These are phyloP conservation scores for Paramecium biaurelia DNA, from an alignment of 73 alveolate genomes.

Conservation along the genomic window DNA sequence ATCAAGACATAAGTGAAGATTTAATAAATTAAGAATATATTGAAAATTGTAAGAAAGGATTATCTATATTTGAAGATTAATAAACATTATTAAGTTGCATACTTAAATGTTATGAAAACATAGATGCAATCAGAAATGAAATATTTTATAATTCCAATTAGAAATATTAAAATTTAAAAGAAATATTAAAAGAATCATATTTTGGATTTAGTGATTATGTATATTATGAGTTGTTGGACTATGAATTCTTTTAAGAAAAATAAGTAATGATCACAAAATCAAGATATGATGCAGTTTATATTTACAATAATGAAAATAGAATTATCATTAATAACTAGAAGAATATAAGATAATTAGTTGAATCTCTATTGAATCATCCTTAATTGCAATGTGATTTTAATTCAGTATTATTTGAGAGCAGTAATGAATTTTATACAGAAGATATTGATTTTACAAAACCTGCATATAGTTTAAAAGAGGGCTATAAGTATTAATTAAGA, in stretches of 20 bases:
- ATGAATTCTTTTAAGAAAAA: background rate
- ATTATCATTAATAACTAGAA: background rate
- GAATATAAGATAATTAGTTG: background rate
- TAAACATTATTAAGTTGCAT: background rate
- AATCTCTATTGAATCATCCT: background rate
- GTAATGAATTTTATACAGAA: background rate
- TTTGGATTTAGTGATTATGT: background rate
- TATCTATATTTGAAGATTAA: background rate
- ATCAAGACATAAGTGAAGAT: background rate
- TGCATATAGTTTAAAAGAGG: background rate
- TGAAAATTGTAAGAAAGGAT: background rate
- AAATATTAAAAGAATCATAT: background rate
- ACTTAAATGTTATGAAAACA: background rate
- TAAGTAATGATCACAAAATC: background rate
- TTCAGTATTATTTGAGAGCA: background rate
- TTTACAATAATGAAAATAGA: background rate
- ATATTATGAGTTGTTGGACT: background rate
- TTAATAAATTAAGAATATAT: background rate
- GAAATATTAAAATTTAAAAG: background rate
- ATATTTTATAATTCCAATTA: background rate
- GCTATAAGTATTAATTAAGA: background rate
- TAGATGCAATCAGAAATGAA: background rate
- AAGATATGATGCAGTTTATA: background rate
- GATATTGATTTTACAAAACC: background rate
- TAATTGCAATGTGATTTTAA: background rate